A percentile compares a stretch with the other conserved stretches of the same genome.
Evolutionary conservation across 2,329 filamentous ascomycete species (phyloP).

Genomic region (Fusarium albidum): DNA sequence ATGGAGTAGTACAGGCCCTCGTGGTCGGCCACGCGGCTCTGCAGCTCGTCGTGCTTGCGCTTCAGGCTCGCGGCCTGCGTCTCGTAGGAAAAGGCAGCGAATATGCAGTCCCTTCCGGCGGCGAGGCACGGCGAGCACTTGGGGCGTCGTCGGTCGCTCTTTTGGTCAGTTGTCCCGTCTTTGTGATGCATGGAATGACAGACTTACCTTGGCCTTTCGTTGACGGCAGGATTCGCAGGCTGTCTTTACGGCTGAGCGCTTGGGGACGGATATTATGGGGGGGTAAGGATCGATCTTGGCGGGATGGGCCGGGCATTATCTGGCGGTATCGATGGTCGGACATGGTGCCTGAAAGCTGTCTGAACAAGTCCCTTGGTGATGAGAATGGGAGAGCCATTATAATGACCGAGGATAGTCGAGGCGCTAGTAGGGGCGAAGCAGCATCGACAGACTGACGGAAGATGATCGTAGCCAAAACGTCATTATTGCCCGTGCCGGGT

Average conservation of each 20-base stretch:
- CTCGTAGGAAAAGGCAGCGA: slow-evolving; percentile 14
- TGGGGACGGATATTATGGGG: slow-evolving; percentile 19
- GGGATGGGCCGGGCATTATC: slow-evolving; percentile 16
- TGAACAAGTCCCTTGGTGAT: no score
- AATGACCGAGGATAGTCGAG: no score
- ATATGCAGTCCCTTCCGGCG: slow-evolving; percentile 18
- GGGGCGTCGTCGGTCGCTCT: slow-evolving; percentile 27
- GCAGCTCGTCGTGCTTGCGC: slow-evolving; percentile 19
- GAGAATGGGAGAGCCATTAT: no score
- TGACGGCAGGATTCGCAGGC: slow-evolving; percentile 28
- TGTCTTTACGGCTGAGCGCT: slow-evolving; percentile 19
- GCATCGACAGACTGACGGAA: slow-evolving; percentile 15
- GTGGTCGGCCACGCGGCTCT: slow-evolving; percentile 5
- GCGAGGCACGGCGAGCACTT: slow-evolving; percentile 17
- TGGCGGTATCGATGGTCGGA: slow-evolving; percentile 7
- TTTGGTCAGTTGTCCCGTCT: slow-evolving; percentile 1
- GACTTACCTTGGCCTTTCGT: slow-evolving; percentile 24
- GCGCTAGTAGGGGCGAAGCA: no score
- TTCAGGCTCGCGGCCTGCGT: slow-evolving; percentile 14
- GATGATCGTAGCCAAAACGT: slow-evolving; percentile 18
- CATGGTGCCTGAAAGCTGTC: slow-evolving; percentile 3
- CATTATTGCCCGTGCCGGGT: slow-evolving; percentile 1
- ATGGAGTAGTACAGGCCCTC: slow-evolving; percentile 19
- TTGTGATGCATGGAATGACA: no score
- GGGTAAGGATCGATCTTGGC: neutral